Evolutionary conservation across 2,329 filamentous ascomycete genomes (phyloP).

Genomic region (Rhynchosporium secalis): DNA sequence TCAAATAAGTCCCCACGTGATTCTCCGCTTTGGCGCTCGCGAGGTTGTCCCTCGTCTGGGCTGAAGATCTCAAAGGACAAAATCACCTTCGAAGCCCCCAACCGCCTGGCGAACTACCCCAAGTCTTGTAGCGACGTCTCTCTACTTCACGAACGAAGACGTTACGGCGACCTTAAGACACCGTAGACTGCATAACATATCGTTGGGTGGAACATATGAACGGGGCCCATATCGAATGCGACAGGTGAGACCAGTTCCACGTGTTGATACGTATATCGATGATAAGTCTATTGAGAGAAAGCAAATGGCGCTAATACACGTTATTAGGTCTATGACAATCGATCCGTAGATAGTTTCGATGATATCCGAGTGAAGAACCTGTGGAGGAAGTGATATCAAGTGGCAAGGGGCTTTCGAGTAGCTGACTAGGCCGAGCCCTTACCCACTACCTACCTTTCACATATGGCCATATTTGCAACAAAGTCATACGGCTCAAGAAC

Average conservation of each 20-base stretch:
- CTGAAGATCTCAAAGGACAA: constrained; percentile 30
- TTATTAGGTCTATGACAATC: constrained; percentile 26
- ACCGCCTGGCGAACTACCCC: constrained; percentile 27
- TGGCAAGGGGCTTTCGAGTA: constrained; percentile 36
- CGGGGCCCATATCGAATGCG: constrained; percentile 34
- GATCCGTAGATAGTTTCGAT: constrained; percentile 26
- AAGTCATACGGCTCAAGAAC: constrained; percentile 40
- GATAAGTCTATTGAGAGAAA: constrained; percentile 24
- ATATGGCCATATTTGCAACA: constrained; percentile 40
- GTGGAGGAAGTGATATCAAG: constrained; percentile 33
- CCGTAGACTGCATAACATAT: constrained; percentile 22
- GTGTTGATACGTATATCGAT: constrained; percentile 37
- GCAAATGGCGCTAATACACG: constrained; percentile 27
- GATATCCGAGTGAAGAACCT: constrained; percentile 28
- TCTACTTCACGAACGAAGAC: constrained; percentile 22
- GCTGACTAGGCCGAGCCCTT: constrained; percentile 32
- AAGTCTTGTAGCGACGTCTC: constrained; percentile 20
- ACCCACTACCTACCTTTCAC: constrained; percentile 28
- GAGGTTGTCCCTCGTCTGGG: constrained; percentile 25
- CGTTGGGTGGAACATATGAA: constrained; percentile 25
- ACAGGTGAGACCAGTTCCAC: constrained; percentile 39
- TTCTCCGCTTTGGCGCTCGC: constrained; percentile 25
- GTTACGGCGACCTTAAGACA: constrained; percentile 15
- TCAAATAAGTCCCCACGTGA: constrained; percentile 31
- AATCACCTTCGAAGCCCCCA: constrained; percentile 36